These are phyloP conservation scores for Raffaelea arxii DNA, from an alignment of 2,329 filamentous ascomycete genomes.

Conservation along the genomic window DNA sequence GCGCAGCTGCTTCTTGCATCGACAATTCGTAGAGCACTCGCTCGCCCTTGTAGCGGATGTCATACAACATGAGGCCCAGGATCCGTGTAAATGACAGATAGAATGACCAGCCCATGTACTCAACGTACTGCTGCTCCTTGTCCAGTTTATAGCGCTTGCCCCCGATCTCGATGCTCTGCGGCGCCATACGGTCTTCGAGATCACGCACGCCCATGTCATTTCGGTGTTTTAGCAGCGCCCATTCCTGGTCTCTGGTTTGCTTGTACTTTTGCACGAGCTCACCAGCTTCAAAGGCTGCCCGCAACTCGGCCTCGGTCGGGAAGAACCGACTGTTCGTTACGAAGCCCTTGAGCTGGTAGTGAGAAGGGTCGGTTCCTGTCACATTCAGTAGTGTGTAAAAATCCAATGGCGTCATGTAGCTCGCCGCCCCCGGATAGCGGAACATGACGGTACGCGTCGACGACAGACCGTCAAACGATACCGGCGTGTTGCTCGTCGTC, in stretches of 20 bases:
- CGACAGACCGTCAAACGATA: conserved; percentile 29
- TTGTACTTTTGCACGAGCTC: conserved; percentile 24
- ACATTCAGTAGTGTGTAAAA: conserved; percentile 33
- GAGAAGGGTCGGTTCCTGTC: conserved; percentile 30
- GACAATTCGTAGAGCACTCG: conserved; percentile 42
- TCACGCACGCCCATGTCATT: conserved; percentile 18
- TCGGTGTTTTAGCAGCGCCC: conserved; percentile 23
- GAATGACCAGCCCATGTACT: conserved; percentile 44
- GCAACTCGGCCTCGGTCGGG: conserved; percentile 21
- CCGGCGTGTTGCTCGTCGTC: conserved; percentile 24
- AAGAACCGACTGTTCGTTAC: conserved; percentile 32
- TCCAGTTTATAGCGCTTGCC: conserved; percentile 34
- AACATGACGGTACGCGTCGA: conserved; percentile 31
- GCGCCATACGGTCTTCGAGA: conserved; percentile 24
- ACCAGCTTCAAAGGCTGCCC: conserved; percentile 26
- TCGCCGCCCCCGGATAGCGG: conserved; percentile 26
- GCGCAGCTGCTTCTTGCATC: conserved; percentile 41
- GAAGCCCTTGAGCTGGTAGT: conserved; percentile 31
- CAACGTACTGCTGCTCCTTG: conserved; percentile 32
- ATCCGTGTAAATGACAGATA: conserved; percentile 35
- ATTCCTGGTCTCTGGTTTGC: conserved; percentile 23
- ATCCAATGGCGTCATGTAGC: conserved; percentile 32
- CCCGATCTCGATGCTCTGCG: conserved; percentile 25
- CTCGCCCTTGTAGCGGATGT: conserved; percentile 40
- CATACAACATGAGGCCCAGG: conserved; percentile 35